Conservation (phyloP, 495 filamentous ascomycete genomes). For the Letharia columbiana region DNA sequence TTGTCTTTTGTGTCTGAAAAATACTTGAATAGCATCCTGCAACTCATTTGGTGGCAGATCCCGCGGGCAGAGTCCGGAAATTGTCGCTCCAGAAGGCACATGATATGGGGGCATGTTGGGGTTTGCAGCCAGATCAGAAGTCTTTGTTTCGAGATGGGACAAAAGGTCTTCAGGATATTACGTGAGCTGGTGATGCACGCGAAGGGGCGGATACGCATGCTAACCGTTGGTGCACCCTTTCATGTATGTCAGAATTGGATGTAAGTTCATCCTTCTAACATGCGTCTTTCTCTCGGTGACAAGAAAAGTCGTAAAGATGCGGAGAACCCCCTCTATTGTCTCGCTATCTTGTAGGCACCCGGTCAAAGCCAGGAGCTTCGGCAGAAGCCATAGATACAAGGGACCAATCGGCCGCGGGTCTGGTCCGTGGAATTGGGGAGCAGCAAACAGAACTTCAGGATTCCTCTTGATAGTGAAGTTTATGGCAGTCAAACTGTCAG, state of each 20-base stretch:
- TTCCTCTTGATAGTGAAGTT: conserved; percentile 62
- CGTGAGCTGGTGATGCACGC: conserved; percentile 22
- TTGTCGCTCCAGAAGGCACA: conserved; percentile 11
- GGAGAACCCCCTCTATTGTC: conserved; percentile 15
- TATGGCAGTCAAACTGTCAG: conserved; percentile 64
- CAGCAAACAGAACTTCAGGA: conserved; percentile 57
- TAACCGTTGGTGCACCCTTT: conserved; percentile 18
- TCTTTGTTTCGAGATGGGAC: conserved; percentile 13
- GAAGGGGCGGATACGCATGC: conserved; percentile 12
- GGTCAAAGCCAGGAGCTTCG: conserved; percentile 50
- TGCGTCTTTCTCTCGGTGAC: conserved; percentile 18
- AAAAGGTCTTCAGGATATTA: conserved; percentile 18
- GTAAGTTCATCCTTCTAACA: conserved; percentile 18
- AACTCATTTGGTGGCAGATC: not conserved
- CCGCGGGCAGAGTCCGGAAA: conserved; percentile 10
- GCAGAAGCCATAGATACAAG: conserved; percentile 72
- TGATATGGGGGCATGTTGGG: not conserved
- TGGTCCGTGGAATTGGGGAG: conserved; percentile 26
- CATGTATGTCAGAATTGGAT: conserved; percentile 22
- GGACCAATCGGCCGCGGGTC: conserved; percentile 36
- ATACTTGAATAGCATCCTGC: conserved; percentile 4
- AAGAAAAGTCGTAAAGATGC: conserved; percentile 8
- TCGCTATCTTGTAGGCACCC: conserved; percentile 28
- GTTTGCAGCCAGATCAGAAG: not conserved
- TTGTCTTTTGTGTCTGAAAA: not conserved